Percentiles rank a stretch among this genome's conserved stretches.
Evolutionary conservation across 2,329 filamentous ascomycete genomes (phyloP).

Genomic region (Cryphonectria nitschkei): DNA sequence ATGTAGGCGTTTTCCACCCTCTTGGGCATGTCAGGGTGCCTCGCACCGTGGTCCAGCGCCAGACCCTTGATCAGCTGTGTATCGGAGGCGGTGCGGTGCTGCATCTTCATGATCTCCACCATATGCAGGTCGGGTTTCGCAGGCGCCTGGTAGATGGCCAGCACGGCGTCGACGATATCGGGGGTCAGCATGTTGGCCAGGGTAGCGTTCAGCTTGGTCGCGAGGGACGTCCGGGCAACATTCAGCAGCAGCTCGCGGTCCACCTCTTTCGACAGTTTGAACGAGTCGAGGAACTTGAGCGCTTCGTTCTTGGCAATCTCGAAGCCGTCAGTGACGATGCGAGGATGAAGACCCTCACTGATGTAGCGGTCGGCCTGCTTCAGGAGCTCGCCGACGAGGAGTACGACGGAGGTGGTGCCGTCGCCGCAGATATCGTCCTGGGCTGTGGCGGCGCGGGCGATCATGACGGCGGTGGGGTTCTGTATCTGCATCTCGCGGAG

Average conservation of each 20-base stretch:
- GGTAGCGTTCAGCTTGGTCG: slow-evolving; percentile 89
- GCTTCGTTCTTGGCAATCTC: slow-evolving; percentile 95
- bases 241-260: slow-evolving; percentile 93
- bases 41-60: slow-evolving; percentile 90
- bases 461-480: slow-evolving; percentile 93
- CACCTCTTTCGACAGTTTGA: slow-evolving; percentile 86
- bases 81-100: slow-evolving; percentile 93
- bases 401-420: slow-evolving; percentile 93
- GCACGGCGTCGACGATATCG: slow-evolving; percentile 93
- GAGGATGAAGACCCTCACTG: slow-evolving; percentile 91
- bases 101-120: slow-evolving; percentile 99
- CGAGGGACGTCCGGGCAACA: slow-evolving; percentile 90
- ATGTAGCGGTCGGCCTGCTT: slow-evolving; percentile 98
- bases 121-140: slow-evolving; percentile 97
- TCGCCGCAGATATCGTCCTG: slow-evolving; percentile 99
- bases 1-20: slow-evolving; percentile 94
- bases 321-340: slow-evolving; percentile 96
- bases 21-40: slow-evolving; percentile 98
- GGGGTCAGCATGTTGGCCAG: slow-evolving; percentile 91
- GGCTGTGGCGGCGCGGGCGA: slow-evolving; percentile 83
- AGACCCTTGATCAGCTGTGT: slow-evolving; percentile 94
- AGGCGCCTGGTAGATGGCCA: slow-evolving; percentile 87
- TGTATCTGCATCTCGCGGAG: slow-evolving; percentile 88
- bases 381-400: slow-evolving; percentile 92
- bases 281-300: slow-evolving; percentile 91